Evolutionary conservation across 2,329 filamentous ascomycete genomes (phyloP).

Genomic region (Dothideomycetes sp.): DNA sequence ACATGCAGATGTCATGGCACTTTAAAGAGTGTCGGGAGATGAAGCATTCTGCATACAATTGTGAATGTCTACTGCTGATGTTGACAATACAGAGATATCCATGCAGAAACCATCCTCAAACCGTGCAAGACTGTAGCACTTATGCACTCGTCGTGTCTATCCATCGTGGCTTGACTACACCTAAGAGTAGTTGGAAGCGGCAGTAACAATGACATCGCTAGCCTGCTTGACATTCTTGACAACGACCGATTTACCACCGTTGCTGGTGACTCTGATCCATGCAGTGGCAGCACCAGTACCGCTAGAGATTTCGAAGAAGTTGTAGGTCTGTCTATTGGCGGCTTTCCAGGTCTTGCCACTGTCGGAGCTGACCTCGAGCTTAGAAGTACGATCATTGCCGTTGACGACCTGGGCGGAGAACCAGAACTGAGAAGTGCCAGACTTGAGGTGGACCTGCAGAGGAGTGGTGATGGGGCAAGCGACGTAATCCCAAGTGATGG

Average conservation of each 20-base stretch:
- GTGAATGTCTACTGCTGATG: too few species aligned
- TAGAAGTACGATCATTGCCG: constrained; percentile 17
- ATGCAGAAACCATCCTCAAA: too few species aligned
- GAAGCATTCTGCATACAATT: too few species aligned
- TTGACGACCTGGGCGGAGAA: constrained; percentile 20
- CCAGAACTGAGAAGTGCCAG: constrained; percentile 19
- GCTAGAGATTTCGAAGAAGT: constrained; percentile 18
- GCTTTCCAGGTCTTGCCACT: constrained; percentile 19
- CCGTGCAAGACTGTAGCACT: too few species aligned
- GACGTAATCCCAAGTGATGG: constrained; percentile 30
- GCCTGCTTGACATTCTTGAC: constrained; percentile 18
- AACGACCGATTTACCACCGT: constrained; percentile 12
- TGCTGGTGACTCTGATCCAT: constrained; percentile 17
- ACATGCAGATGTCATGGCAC: too few species aligned
- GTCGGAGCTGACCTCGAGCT: constrained; percentile 18
- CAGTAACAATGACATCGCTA: constrained; percentile 16
- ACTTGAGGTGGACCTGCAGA: constrained; percentile 18
- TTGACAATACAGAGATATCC: too few species aligned
- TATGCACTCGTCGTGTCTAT: too few species aligned
- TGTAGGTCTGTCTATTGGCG: constrained; percentile 18
- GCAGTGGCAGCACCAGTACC: constrained; percentile 14
- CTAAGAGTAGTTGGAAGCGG: constrained; percentile 18
- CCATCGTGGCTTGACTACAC: too few species aligned
- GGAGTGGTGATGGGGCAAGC: constrained; percentile 19
- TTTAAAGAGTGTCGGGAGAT: too few species aligned